Evolutionary conservation across 306 rosid genomes (phyloP).

Genomic region (Vigna trinervia): DNA sequence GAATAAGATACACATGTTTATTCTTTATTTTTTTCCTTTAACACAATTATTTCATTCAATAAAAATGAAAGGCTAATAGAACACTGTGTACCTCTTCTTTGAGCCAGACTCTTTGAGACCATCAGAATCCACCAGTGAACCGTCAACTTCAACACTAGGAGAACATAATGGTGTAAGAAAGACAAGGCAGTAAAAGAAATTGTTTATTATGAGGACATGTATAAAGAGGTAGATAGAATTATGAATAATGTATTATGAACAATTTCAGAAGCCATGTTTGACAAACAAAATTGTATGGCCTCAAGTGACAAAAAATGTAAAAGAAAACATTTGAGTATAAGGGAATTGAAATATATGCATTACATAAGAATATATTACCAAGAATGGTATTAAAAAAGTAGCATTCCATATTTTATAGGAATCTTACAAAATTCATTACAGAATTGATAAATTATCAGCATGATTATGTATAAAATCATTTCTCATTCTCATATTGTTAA

Average conservation of each 20-base stretch:
- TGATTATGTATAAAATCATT: constrained; percentile 3
- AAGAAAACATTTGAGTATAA: neutral
- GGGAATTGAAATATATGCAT: neutral
- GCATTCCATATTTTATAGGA: constrained; percentile 4
- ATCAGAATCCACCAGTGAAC: constrained; percentile 78
- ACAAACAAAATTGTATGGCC: neutral
- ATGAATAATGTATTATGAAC: neutral
- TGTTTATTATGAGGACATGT: neutral
- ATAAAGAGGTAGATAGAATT: neutral
- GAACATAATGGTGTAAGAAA: constrained; percentile 41
- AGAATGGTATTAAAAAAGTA: constrained; percentile 14
- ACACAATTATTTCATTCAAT: neutral
- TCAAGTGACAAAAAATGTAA: neutral
- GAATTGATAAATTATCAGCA: neutral
- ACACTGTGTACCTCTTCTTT: constrained; percentile 72
- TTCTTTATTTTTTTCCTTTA: neutral
- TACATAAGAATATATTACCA: neutral
- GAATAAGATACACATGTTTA: constrained; percentile 29
- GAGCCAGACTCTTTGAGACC: constrained; percentile 77
- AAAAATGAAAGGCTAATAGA: constrained; percentile 20
- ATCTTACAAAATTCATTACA: constrained; percentile 6
- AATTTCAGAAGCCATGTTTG: neutral
- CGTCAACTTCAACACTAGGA: constrained; percentile 78
- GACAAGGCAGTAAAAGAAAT: constrained; percentile 36
- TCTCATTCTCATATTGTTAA: constrained; percentile 16